Evolutionary conservation across 2,329 filamentous ascomycete species (phyloP), one percentile per base, ranked within the genome.

Genomic region (Macroventuria anomochaeta): DNA sequence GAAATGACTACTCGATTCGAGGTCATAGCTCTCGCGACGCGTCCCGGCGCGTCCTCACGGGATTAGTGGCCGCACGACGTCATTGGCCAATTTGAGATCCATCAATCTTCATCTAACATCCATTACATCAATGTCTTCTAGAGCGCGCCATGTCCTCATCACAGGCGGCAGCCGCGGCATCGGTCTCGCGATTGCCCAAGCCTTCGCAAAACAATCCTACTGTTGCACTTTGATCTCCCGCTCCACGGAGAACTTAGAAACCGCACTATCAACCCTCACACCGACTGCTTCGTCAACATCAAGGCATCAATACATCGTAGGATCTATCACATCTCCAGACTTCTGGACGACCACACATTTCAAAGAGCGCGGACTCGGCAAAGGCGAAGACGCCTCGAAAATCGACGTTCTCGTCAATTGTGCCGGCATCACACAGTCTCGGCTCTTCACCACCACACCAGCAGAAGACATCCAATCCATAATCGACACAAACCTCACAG

Each of bases 391-490:
- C 7, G 18, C 36, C 5, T 57, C 55, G 2, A 57, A 48, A 5
- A 62, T 73, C 11, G 69, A 74, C 31, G 65, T 93, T 25, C 82
- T 96, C 1, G 82, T 96, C 59, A 96, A 96, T 68, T 89, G 89
- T 21, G 91, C 91, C 0, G 92, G 91, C 8, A 79, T 92, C 18
- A 81, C 87, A 0, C 86, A 91, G 61, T 81, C 81, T 11, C 83
- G 81, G 0, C 77, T 91, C 1, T 80, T 95, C n/a, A 76, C 84
- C 37, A 77, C 80, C 8, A 85, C 83, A 1, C 65, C 74, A 0
- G 68, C 81, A 0, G 70, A 76, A 0, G 77, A 81, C 2, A 78
- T 91, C 18, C 77, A 84, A 1, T 62, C 77, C 1, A 79, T 91
- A 6, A 66, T 96, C 5, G 77, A 83, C 43, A 89, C 85, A 32